These are phyloP conservation scores for Nicotiana undulata DNA, from an alignment of 257 asterid species.

Conservation along the genomic window DNA sequence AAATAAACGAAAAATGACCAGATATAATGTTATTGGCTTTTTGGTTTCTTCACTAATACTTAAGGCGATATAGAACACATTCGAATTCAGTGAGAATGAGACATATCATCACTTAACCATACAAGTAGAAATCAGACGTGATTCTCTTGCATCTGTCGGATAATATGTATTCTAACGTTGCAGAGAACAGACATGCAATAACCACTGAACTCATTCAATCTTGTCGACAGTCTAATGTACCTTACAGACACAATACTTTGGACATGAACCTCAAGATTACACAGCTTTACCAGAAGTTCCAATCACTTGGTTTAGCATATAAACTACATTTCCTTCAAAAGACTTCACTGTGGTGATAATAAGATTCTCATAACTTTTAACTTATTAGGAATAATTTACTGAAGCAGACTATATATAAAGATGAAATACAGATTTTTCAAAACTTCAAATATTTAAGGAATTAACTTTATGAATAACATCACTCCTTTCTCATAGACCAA, in stretches of 20 bases:
- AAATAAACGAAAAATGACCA: no score
- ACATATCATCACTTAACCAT: background rate
- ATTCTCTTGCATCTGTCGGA: background rate
- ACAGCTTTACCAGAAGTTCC: background rate
- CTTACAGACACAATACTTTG: background rate
- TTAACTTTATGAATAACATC: background rate
- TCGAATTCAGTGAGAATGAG: background rate
- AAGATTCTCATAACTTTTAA: background rate
- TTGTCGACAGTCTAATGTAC: background rate
- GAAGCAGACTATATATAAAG: background rate
- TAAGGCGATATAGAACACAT: background rate
- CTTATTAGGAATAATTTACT: background rate
- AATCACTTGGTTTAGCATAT: background rate
- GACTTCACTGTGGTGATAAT: background rate
- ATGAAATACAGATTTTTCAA: background rate
- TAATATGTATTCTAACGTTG: no score
- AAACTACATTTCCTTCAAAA: background rate
- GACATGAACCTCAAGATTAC: background rate
- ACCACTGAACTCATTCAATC: no score
- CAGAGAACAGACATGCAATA: no score
- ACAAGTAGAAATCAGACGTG: background rate
- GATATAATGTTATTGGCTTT: background rate
- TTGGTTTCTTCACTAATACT: background rate
- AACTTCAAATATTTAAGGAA: background rate
- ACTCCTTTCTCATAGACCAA: background rate